Evolutionary conservation across 164 flowering plant species (phyloP), one percentile per base, ranked within the genome.

Genomic region (Cinnamomum chago): DNA sequence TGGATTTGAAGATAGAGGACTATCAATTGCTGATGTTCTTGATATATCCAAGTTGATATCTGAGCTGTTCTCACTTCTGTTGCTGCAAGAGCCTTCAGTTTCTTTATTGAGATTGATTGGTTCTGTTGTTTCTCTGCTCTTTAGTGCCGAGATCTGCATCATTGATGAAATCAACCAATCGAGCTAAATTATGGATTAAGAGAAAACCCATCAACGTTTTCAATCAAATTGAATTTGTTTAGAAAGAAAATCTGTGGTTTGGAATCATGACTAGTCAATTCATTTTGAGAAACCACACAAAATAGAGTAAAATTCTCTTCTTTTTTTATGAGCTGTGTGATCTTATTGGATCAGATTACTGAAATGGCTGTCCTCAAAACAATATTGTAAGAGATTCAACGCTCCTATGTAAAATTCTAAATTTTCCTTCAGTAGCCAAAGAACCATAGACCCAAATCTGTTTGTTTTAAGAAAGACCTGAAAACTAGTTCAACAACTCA

Each of bases 61-160:
- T 9, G 96, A 93, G 77, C 97, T 93, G 85, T 91, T 93, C 58
- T 95, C 98, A 71, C 97, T 95, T 74, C 91, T 84, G 73, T 90
- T 95, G 79, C 98, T 95, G 83, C 89, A 84, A n/a, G 98, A 93
- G 0, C 95, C 98, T 72, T 95, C 97, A 1, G 98, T 93, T 76
- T 95, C 99, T 82, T 95, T 95, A 73, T 93, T 95, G n/a, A 95
- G 92, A 81, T 93, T 95, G 76, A 95, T 90, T 28, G 87, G 90
- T 67, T 90, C 99, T 12, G 92, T 80, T 72, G 92, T 85, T 70
- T 92, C 97, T 77, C 91, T 90, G 72, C 78, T 84, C 80, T 88
- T 95, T 71, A 93, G 81, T 55, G 91, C 87, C 88, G 86, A 7
- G 76, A 95, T 88, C 99, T 93, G 91, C 78, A 83, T 52, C 69